Evolutionary conservation across 2,329 filamentous ascomycete genomes (phyloP).

Genomic region (Pestalotiopsis sp.): DNA sequence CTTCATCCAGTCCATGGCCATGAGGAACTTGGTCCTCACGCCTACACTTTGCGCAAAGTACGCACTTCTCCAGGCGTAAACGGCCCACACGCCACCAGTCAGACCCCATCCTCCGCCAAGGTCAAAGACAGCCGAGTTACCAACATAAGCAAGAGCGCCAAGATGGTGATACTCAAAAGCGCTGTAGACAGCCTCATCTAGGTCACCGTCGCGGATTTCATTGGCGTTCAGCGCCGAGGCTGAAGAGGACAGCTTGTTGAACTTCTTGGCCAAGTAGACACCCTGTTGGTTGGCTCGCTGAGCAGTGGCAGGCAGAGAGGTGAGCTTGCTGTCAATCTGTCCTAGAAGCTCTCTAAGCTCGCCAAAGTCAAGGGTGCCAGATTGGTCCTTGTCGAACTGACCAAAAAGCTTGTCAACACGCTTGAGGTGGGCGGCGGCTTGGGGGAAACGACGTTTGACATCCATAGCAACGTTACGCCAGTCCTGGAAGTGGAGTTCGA

Average conservation of each 20-base stretch:
- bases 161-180: conserved; percentile 94
- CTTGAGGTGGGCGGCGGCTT: conserved; percentile 82
- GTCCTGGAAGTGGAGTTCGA: conserved; percentile 82
- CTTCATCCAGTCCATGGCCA: conserved; percentile 99
- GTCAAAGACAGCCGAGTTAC: conserved; percentile 95
- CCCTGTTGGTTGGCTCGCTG: conserved; percentile 97
- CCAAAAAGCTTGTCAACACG: conserved; percentile 89
- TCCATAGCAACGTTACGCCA: conserved; percentile 84
- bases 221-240: conserved; percentile 76
- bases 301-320: conserved; percentile 89
- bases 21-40: conserved; percentile 79
- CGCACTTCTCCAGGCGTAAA: conserved; percentile 93
- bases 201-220: conserved; percentile 81
- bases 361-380: conserved; percentile 89
- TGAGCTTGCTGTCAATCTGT: conserved; percentile 94
- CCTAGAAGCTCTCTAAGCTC: conserved; percentile 85
- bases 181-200: conserved; percentile 90
- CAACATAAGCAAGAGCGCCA: conserved; percentile 90
- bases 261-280: conserved; percentile 86
- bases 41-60: conserved; percentile 99
- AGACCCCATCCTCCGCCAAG: conserved; percentile 75
- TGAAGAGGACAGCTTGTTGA: conserved; percentile 84
- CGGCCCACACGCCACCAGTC: conserved; percentile 83
- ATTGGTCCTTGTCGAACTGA: conserved; percentile 90
- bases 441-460: conserved; percentile 87